Conservation (phyloP, 139 green algal genomes). For the Tetradesmus lagerheimii region DNA sequence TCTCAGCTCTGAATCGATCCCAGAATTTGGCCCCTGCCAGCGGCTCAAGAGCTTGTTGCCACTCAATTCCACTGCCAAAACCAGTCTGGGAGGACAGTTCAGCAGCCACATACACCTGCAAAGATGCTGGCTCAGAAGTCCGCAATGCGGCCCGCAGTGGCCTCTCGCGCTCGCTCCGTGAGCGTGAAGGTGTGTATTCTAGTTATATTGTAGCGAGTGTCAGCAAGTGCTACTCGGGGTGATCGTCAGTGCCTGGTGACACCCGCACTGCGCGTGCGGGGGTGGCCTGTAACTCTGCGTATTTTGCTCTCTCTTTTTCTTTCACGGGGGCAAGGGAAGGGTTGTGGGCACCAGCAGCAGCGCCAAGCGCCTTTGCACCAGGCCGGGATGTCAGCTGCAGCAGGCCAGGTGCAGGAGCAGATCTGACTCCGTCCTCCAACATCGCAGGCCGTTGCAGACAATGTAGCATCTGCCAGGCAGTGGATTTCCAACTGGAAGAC, state of each 20-base stretch:
- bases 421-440: neutral
- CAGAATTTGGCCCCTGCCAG: neutral
- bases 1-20: neutral
- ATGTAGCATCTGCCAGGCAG: conserved; percentile 38
- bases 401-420: conserved; percentile 17
- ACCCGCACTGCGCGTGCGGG: neutral
- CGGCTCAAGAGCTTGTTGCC: neutral
- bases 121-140: neutral
- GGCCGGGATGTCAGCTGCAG: neutral
- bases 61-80: neutral
- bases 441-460: conserved; percentile 37
- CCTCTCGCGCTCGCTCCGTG: conserved; percentile 14
- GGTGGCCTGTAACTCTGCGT: neutral
- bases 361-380: neutral
- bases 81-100: neutral
- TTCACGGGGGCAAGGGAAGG: neutral
- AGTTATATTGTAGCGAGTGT: neutral
- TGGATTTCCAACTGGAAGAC: conserved; percentile 56
- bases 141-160: neutral
- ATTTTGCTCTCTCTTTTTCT: neutral
- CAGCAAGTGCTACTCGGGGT: neutral
- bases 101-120: neutral
- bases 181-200: neutral
- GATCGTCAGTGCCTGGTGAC: neutral
- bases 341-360: neutral